Evolutionary conservation across 2,329 filamentous ascomycete species (phyloP), one percentile per base, ranked within the genome.

Genomic region (Fragosphaeria purpurea): DNA sequence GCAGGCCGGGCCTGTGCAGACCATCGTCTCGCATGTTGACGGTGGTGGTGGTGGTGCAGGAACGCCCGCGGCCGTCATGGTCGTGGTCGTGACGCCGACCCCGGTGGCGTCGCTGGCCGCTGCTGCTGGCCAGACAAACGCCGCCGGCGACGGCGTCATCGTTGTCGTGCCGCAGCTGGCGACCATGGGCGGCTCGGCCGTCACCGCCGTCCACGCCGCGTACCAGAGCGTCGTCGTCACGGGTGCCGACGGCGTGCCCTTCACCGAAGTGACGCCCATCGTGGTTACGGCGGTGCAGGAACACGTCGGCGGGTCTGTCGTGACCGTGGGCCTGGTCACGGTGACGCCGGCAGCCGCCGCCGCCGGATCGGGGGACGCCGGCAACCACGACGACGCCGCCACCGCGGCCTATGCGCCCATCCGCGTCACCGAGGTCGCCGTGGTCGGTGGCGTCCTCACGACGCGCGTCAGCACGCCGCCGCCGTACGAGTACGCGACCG

Each of bases 401-500:
- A 6, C n/a, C 5, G 44, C 44, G 6, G 12, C 46, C 12, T 50
- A 37, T 30, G 54, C 52, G 4, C 57, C 55, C n/a, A 54, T 58
- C 11, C 50, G 53, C 7, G 54, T 55, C 30, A 59, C 56, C 0
- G 47, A 53, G 4, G 47, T 58, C 3, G 48, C 51, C 1, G 53
- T 50, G 11, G 48, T 53, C 8, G 58, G 55, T 2, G 58, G 54
- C 6, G 55, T 54, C 2, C 41, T 41, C 10, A 54, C 46, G 3
- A 56, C 59, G 2, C 48, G 61, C n/a, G 59, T 59, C 0, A 52
- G 40, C 3, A 56, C 53, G 3, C 58, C 59, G 4, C 41, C 50
- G 0, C 59, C 60, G 1, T 55, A 58, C 6, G 59, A 53, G 12
- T 60, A 57, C 41, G 61, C 61, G 1, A 61, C 61, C 0, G 57